phyloP scores from a whole-genome alignment of 306 rosid genomes.

The Rosa persica region DNA sequence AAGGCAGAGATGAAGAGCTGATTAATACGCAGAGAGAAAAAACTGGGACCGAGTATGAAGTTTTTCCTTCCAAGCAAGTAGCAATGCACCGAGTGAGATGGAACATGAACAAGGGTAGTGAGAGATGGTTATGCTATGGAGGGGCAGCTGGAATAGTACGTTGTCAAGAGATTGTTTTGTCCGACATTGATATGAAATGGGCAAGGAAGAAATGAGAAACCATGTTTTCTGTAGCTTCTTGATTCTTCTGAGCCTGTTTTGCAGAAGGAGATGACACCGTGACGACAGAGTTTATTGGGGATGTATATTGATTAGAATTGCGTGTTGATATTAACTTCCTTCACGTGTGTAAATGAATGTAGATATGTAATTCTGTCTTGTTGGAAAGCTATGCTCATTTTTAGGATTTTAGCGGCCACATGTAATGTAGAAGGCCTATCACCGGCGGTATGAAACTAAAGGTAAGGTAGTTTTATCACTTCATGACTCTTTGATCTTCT shows the following conservation, averaged over 20 bases:
- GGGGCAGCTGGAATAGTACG: conserved; percentile 87
- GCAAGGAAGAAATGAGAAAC: conserved; percentile 49
- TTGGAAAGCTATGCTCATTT: too few relatives aligned
- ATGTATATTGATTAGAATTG: background rate
- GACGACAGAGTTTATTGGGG: background rate
- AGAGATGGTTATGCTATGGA: conserved; percentile 87
- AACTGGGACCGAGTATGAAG: conserved; percentile 34
- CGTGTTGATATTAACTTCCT: background rate
- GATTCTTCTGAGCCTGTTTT: background rate
- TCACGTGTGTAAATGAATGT: background rate
- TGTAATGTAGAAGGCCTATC: too few relatives aligned
- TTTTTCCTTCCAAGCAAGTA: conserved; percentile 59
- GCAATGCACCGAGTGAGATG: conserved; percentile 87
- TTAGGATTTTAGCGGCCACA: too few relatives aligned
- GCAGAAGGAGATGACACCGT: background rate
- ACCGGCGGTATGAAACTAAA: too few relatives aligned
- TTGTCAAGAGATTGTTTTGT: conserved; percentile 68
- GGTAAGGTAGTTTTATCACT: too few relatives aligned
- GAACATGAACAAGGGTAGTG: conserved; percentile 93
- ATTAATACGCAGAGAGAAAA: conserved; percentile 17
- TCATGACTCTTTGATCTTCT: too few relatives aligned
- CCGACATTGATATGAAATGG: conserved; percentile 48
- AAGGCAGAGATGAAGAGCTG: conserved; percentile 36
- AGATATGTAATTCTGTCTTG: background rate
- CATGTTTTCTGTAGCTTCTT: background rate